Evolutionary conservation across 2,329 filamentous ascomycete genomes (phyloP).

Genomic region (Fusarium udum): DNA sequence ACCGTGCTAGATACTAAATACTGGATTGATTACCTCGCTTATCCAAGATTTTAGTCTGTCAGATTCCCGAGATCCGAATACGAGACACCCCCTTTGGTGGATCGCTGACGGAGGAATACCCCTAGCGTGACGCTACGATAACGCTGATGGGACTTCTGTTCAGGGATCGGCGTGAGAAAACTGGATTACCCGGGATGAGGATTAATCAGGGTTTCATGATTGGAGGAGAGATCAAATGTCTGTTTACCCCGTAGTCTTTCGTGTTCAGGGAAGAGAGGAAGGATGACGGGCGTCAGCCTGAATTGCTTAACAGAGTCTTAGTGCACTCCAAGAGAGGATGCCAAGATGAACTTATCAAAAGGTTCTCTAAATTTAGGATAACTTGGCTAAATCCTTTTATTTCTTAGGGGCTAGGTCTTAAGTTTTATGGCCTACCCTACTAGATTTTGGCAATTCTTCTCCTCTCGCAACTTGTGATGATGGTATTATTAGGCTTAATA

Average conservation of each 20-base stretch:
- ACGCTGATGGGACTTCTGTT: neutral
- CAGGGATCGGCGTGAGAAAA: neutral
- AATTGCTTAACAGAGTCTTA: neutral
- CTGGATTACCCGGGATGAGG: neutral
- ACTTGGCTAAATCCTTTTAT: rapidly evolving
- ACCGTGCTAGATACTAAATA: neutral
- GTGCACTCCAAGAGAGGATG: rapidly evolving
- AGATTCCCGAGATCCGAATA: constrained; percentile 3
- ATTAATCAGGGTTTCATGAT: neutral
- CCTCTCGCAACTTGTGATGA: rapidly evolving
- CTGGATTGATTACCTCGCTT: neutral
- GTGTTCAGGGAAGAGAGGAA: neutral
- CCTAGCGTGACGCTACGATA: neutral
- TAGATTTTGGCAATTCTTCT: neutral
- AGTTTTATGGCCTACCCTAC: neutral
- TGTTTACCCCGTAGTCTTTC: neutral
- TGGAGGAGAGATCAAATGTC: neutral
- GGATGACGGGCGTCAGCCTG: rapidly evolving
- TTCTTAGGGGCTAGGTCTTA: rapidly evolving
- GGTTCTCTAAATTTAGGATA: neutral
- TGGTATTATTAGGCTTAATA: rapidly evolving
- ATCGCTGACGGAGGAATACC: neutral
- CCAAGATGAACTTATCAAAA: neutral
- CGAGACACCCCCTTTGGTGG: constrained; percentile 14
- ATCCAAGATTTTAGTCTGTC: neutral